Evolutionary conservation across 1,284 basidiomycete genomes (phyloP).

Genomic region (Cystobasidium sp.): DNA sequence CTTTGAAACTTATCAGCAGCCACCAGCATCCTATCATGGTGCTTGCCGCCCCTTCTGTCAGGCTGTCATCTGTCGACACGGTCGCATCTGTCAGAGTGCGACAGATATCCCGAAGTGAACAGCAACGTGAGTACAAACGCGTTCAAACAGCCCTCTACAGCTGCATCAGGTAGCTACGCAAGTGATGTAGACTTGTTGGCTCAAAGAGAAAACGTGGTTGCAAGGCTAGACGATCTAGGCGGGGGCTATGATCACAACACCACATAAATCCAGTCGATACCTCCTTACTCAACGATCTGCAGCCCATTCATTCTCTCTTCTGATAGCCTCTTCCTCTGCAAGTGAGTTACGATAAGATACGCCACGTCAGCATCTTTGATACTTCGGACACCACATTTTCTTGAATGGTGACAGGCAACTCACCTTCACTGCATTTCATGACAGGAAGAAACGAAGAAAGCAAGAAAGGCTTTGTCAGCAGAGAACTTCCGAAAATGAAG

Average conservation of each 20-base stretch:
- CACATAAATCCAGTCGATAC: background rate
- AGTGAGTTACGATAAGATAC: conserved; percentile 61
- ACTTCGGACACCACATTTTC: background rate
- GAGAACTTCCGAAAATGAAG: background rate
- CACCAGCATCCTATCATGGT: too few relatives aligned
- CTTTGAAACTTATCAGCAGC: too few relatives aligned
- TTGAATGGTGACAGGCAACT: conserved; percentile 55
- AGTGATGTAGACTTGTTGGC: too few relatives aligned
- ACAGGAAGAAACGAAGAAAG: background rate
- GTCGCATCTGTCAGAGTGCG: too few relatives aligned
- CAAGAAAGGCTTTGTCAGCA: background rate
- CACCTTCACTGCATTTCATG: background rate
- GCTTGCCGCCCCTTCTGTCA: too few relatives aligned
- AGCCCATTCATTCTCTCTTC: conserved; percentile 87
- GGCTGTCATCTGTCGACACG: too few relatives aligned
- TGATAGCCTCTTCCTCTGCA: conserved; percentile 98
- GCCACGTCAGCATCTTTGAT: conserved; percentile 78
- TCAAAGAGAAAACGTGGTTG: too few relatives aligned
- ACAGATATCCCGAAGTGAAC: too few relatives aligned
- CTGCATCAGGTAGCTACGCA: too few relatives aligned
- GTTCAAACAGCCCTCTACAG: too few relatives aligned
- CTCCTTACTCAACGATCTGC: conserved; percentile 52
- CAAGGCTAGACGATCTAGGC: too few relatives aligned
- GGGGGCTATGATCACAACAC: background rate
- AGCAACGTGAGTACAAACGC: too few relatives aligned